Percentiles rank a stretch among this genome's conserved stretches.
Conservation (phyloP, 2,329 filamentous ascomycete genomes). For the Sordariomycetes sp. region DNA sequence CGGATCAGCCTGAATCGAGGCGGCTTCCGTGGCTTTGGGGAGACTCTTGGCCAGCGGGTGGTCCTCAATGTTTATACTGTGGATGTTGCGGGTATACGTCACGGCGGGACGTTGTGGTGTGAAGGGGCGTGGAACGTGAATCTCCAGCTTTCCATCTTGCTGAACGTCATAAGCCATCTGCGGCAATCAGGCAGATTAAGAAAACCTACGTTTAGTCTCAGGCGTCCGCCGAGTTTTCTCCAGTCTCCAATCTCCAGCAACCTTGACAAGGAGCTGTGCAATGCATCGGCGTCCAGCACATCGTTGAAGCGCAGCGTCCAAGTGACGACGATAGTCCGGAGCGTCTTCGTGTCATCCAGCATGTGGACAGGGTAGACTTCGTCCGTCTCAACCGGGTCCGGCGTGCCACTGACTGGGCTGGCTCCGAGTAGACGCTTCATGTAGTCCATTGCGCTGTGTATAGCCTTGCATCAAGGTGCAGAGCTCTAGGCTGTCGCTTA, state of each 20-base stretch:
- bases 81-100: constrained; percentile 25
- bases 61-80: constrained; percentile 26
- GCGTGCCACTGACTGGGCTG: too few relatives aligned
- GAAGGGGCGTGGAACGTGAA: constrained; percentile 20
- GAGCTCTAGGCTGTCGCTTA: too few relatives aligned
- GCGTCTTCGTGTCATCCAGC: constrained; percentile 17
- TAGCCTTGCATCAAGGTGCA: too few relatives aligned
- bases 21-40: constrained; percentile 15
- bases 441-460: too few relatives aligned
- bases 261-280: constrained; percentile 22
- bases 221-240: constrained; percentile 34
- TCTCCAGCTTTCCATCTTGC: constrained; percentile 16
- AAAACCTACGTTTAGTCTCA: constrained; percentile 25
- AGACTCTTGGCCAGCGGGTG: constrained; percentile 29
- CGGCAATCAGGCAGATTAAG: constrained; percentile 9
- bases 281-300: constrained; percentile 30
- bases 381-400: constrained; percentile 3
- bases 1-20: constrained; percentile 8
- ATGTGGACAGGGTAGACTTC: constrained; percentile 20
- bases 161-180: constrained; percentile 12
- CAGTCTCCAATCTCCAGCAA: constrained; percentile 33
- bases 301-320: constrained; percentile 33
- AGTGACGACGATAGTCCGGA: constrained; percentile 15
- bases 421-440: too few relatives aligned
- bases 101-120: constrained; percentile 25